These are phyloP conservation scores for Silene latifolia DNA, from an alignment of 148 eudicot genomes.

Conservation along the genomic window DNA sequence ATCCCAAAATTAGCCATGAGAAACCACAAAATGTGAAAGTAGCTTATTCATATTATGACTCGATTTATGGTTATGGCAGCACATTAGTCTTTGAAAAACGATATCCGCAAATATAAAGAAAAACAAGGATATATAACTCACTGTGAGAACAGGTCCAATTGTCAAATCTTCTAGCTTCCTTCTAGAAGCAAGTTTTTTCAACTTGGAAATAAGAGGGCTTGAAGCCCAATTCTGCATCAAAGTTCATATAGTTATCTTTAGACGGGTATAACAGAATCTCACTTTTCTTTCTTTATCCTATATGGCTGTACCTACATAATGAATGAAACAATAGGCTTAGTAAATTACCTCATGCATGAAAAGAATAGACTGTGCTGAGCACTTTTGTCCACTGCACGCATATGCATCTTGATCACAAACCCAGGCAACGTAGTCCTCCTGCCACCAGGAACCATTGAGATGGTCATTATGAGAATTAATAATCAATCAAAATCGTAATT, in stretches of 20 bases:
- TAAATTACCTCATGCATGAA: slow-evolving; percentile 87
- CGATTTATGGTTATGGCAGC: background rate
- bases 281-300: background rate
- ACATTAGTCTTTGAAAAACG: background rate
- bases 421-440: slow-evolving; percentile 96
- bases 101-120: background rate
- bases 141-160: slow-evolving; percentile 86
- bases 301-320: background rate
- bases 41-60: background rate
- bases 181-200: slow-evolving; percentile 70
- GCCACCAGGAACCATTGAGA: slow-evolving; percentile 18
- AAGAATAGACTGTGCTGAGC: slow-evolving; percentile 89
- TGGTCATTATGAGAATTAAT: slow-evolving; percentile 8
- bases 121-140: slow-evolving; percentile 28
- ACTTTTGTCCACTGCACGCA: slow-evolving; percentile 97
- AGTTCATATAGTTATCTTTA: background rate
- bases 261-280: background rate
- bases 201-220: slow-evolving; percentile 58
- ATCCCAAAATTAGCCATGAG: background rate
- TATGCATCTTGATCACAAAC: slow-evolving; percentile 99
- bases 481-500: background rate
- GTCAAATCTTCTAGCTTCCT: slow-evolving; percentile 82
- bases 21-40: background rate
- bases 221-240: slow-evolving; percentile 70
- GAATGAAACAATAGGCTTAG: background rate